These are phyloP conservation scores for Mrakia gelida DNA, from an alignment of 768 basidiomycete genomes.

Conservation along the genomic window DNA sequence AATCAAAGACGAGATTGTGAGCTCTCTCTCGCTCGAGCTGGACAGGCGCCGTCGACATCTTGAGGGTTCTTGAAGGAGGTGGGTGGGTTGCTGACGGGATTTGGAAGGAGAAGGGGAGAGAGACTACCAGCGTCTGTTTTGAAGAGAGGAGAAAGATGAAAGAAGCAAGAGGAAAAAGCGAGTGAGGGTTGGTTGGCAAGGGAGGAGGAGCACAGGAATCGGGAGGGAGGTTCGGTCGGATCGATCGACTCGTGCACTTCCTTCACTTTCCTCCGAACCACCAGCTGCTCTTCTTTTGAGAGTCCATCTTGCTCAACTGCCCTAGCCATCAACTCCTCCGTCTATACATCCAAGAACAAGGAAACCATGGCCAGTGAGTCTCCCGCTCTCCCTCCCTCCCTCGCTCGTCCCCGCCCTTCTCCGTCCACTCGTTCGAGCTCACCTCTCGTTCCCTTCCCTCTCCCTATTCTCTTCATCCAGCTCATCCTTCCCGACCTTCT, in stretches of 20 bases:
- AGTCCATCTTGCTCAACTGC: no score
- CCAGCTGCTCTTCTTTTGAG: neutral
- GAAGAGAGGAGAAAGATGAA: neutral
- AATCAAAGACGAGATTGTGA: slow-evolving; percentile 7
- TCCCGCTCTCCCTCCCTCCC: neutral
- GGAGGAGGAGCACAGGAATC: neutral
- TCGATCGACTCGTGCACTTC: neutral
- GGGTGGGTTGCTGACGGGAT: no score
- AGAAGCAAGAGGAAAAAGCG: neutral
- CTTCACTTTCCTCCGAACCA: neutral
- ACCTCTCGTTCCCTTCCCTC: neutral
- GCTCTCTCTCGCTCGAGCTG: neutral
- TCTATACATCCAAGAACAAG: neutral
- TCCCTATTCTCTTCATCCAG: neutral
- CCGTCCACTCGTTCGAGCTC: neutral
- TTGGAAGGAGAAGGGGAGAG: neutral
- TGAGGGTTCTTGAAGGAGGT: neutral
- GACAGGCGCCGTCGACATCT: neutral
- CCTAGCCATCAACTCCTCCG: neutral
- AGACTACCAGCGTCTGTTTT: neutral
- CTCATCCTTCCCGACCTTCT: neutral
- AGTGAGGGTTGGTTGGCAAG: neutral
- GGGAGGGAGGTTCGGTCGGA: no score
- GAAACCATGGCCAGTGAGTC: neutral
- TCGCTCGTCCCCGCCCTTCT: neutral